Base-by-base conservation (phyloP, 441 rosid genomes). In the Aquilaria agallochum region DNA sequence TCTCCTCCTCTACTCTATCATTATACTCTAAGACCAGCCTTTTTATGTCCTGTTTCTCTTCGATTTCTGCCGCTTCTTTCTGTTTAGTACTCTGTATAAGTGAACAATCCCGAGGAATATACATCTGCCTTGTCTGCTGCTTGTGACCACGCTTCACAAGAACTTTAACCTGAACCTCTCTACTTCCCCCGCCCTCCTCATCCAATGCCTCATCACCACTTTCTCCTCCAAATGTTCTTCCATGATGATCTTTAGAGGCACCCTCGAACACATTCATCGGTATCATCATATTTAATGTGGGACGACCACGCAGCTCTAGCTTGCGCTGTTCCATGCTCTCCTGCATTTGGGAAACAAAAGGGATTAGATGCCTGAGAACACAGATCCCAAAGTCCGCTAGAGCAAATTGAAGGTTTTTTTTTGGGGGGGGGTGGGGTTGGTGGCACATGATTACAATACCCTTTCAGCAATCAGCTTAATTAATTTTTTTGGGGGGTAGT, bases 281-380 rank as follows among this genome's bases (percentile, higher is more conserved):
- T 56, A 92, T 88, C 67, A 78, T 87, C 98, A 90, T 95, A 74
- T 92, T 90, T 65, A 92, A 45, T 51, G 90, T 74, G 2, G 97
- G 98, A 49, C 98, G 87, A 49, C 96, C 99, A 31, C 98, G 83
- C 46, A 95, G 76, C 63, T 95, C 98, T 74, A 62, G 84, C 78
- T 88, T 86, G 40, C 97, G 88, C 71, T 95, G 98, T 81, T 95
- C 99, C 87, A 92, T 87, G 79, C 99, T 95, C 72, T 95, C 98
- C 96, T 95, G 97, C 72, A 74, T 50, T 67, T 71, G 44, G 51
- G 60, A 56, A 53, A 36, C 42, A 36, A 36, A 36, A 36, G 42
- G 42, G 5, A 36, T 36, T 8, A 36, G 5, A 8, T 8, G 5
- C 7, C 7, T 36, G 7, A 36, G 42, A 8, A 36, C 42, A 36